Conservation (phyloP, 148 eudicot genomes). For the Vaccinium darrowii region DNA sequence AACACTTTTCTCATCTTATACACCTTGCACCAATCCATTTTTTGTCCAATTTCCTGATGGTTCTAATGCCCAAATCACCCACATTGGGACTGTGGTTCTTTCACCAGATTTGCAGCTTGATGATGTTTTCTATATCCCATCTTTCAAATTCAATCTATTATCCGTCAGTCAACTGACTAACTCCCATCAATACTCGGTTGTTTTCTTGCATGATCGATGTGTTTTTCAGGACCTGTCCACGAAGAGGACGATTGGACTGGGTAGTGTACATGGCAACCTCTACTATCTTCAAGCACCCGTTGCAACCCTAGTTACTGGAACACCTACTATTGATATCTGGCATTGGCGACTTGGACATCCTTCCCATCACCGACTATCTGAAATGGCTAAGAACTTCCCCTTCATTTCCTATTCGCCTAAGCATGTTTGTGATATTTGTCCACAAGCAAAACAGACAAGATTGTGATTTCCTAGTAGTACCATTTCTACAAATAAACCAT, state of each 20-base stretch:
- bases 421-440: neutral
- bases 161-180: neutral
- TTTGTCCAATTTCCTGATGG: neutral
- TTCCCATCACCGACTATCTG: neutral
- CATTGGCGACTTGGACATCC: neutral
- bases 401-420: neutral
- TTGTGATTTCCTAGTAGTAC: neutral
- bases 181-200: neutral
- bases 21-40: neutral
- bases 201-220: neutral
- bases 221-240: neutral
- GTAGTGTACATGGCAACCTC: neutral
- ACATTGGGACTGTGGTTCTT: neutral
- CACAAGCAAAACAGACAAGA: neutral
- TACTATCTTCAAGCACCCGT: neutral
- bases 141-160: neutral
- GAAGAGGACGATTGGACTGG: neutral
- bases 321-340: neutral
- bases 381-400: neutral
- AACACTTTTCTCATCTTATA: neutral
- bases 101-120: neutral
- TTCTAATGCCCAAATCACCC: neutral
- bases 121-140: neutral
- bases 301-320: neutral
- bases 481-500: neutral